These are phyloP conservation scores for Ceratocystis variospora DNA, from an alignment of 2,329 filamentous ascomycete genomes.

Conservation along the genomic window DNA sequence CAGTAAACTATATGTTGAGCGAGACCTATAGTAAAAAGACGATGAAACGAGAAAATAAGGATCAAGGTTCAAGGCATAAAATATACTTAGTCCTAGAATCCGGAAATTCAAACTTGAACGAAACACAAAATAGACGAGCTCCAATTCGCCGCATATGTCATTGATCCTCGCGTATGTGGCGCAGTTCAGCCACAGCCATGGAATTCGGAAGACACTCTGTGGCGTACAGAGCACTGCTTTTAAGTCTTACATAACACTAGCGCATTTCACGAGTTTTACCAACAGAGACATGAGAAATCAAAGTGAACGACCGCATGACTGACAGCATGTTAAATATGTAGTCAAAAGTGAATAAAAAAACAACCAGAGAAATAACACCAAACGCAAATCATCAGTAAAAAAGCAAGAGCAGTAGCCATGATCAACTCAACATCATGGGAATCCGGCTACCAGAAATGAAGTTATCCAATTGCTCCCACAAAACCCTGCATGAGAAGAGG, in stretches of 20 bases:
- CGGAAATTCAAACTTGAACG: neutral
- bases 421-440: neutral
- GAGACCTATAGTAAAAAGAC: neutral
- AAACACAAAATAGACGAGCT: neutral
- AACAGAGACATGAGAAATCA: neutral
- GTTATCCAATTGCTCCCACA: neutral
- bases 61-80: neutral
- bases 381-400: neutral
- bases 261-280: neutral
- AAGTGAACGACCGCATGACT: neutral
- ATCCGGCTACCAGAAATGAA: neutral
- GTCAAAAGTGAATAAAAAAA: neutral
- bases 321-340: neutral
- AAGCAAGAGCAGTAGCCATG: neutral
- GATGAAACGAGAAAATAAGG: neutral
- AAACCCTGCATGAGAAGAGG: neutral
- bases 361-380: slow-evolving; percentile 1
- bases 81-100: neutral
- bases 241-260: neutral
- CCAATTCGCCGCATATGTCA: slow-evolving; percentile 5
- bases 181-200: neutral
- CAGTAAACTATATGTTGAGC: neutral
- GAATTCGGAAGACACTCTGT: neutral
- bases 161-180: neutral
- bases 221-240: neutral